Conservation (phyloP, 139 green algal species). For the Coelastrella sp. region DNA sequence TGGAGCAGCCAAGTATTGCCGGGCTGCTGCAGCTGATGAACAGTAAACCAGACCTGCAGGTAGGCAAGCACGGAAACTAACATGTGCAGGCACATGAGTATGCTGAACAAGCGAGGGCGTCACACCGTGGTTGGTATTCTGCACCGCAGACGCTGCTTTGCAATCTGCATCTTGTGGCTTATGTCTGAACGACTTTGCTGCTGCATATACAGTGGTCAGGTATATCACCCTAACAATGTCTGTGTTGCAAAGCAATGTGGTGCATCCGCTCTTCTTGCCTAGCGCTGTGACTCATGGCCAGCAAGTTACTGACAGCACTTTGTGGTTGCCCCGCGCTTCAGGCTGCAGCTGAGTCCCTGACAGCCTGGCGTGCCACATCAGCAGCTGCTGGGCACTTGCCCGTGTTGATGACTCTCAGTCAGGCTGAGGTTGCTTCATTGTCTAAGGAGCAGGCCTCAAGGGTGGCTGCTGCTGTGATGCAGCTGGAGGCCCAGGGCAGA, state of each 20-base stretch:
- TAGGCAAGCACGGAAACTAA: neutral
- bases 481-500: slow-evolving; percentile 40
- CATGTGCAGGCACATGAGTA: neutral
- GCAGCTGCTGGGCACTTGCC: slow-evolving; percentile 19
- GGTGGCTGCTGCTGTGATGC: neutral
- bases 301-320: neutral
- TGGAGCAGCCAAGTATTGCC: neutral
- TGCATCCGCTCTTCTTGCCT: no score
- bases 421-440: slow-evolving; percentile 24
- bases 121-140: no score
- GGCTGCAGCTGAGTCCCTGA: slow-evolving; percentile 1
- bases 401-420: slow-evolving; percentile 28
- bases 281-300: neutral
- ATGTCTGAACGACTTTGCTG: no score
- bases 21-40: slow-evolving; percentile 33
- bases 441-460: neutral
- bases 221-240: no score
- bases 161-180: no score
- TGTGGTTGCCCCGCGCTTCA: neutral
- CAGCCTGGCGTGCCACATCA: slow-evolving; percentile 32
- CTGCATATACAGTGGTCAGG: no score
- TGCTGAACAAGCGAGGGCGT: no score
- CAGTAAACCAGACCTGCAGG: slow-evolving; percentile 29
- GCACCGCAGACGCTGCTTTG: no score
- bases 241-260: no score